Base-by-base conservation (phyloP, 2,329 filamentous ascomycete species). In the Thelonectria discophora region DNA sequence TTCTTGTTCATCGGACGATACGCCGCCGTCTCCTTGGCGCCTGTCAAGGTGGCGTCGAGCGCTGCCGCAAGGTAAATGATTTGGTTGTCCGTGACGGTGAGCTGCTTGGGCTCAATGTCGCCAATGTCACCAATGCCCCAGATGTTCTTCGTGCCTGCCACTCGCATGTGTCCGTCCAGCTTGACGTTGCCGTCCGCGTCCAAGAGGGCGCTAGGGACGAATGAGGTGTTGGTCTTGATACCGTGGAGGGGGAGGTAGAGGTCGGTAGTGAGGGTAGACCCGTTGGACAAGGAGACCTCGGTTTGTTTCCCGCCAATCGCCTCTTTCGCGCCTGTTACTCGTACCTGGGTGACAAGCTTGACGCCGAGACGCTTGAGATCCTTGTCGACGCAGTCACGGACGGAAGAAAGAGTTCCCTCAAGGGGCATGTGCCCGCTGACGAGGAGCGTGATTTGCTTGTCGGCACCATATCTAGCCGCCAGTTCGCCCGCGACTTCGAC, bases 181-280 rank as follows among this genome's bases (percentile, higher is more conserved):
- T 70, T 69, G 15, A 82, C 48, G 24, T 73, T 76, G 0, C 77
- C 75, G 0, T 54, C 20, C 2, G 63, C 42, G 34, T 79, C 77
- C 4, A 78, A 62, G 46, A 81, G 69, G 1, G 65, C 45, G 0
- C 59, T 40, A 0, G 80, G 77, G 11, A 78, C 57, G 56, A 82
- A 82, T 0, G 69, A 65, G 0, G 34, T 79, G 69, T 85, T 85
- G 49, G 78, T 73, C 1, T 67, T 59, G 13, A 80, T 60, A 39
- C 83, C 83, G 57, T 78, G 76, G 0, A 81, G 76, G 1, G 82
- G 81, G 3, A 85, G 72, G 67, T 81, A 79, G 34, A 83, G 66
- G 17, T 78, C 77, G 42, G 75, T 67, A 3, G 65, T 70, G 47
- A 73, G 63, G 4, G 71, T 73, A n/a, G 62, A 67, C 24, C 71